Base-by-base conservation (phyloP, 495 filamentous ascomycete genomes). In the Bryoglossum gracile region DNA sequence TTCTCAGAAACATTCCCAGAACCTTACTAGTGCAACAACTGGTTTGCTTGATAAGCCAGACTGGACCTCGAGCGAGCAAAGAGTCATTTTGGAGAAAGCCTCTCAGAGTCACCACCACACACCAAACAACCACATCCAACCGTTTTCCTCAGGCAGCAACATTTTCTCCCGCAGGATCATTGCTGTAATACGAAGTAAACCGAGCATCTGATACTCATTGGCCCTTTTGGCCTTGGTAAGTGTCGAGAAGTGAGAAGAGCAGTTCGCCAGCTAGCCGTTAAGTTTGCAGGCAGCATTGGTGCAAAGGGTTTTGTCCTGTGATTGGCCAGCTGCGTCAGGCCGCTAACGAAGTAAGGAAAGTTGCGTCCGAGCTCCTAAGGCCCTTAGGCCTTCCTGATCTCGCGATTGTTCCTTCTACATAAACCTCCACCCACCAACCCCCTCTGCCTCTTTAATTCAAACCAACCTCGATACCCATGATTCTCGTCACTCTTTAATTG, bases 401-500 rank as follows among this genome's bases (percentile, higher is more conserved):
- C n/a, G n/a, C n/a, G n/a, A 28, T 9, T 11, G n/a, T 22, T 22
- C 8, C 14, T 19, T 37, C 17, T 18, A 6, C 38, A 23, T 54
- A 39, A 37, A 16, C 22, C 19, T 21, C 22, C 23, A 23, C 48
- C 33, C 42, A 30, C 34, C 11, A 8, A 21, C 35, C 18, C 18
- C 42, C 32, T 40, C 36, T 30, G 40, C 36, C 46, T 55, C 28
- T 21, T 28, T 35, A 46, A 30, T 22, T 21, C 41, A 47, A 24
- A 30, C 21, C 51, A 14, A 9, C 39, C 17, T 41, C 33, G 43
- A 51, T 38, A 53, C 45, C 24, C 40, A 54, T 50, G 30, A 17
- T 53, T 46, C 23, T 47, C 41, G 47, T 54, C 50, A 54, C 41
- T 57, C 54, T 46, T 54, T 54, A 43, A 44, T 43, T 23, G 35